phyloP scores from a whole-genome alignment of 345 rosid species.

The Citrus glauca region DNA sequence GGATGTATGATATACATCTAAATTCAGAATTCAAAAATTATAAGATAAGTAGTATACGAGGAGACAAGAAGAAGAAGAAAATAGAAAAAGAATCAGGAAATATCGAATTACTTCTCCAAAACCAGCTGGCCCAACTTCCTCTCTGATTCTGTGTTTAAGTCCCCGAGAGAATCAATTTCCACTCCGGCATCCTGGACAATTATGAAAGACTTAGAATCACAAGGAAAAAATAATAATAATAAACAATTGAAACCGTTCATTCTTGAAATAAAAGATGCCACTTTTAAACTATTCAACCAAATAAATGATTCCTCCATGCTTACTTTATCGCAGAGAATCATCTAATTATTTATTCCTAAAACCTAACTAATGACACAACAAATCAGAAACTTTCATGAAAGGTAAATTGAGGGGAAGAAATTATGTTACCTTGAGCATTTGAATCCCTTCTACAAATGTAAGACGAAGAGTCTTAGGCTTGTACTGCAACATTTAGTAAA shows the following conservation, averaged over 20 bases:
- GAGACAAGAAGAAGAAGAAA: not conserved
- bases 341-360: not conserved
- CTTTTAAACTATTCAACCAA: not conserved
- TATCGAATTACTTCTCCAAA: conserved; percentile 54
- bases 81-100: not conserved
- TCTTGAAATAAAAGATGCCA: not conserved
- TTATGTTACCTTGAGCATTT: conserved; percentile 73
- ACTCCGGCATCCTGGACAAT: conserved; percentile 73
- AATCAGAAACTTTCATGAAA: not conserved
- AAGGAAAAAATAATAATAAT: not conserved
- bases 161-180: conserved; percentile 86
- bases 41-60: not conserved
- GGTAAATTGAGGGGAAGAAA: not conserved
- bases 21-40: not conserved
- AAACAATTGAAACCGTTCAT: not conserved
- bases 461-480: conserved; percentile 59
- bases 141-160: conserved; percentile 82
- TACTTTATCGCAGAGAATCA: not conserved
- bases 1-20: not conserved
- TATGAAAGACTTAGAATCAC: not conserved
- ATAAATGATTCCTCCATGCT: not conserved
- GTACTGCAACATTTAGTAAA: conserved; percentile 48
- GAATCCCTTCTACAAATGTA: conserved; percentile 80
- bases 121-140: conserved; percentile 89
- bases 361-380: not conserved